Conservation (phyloP, 2,329 filamentous ascomycete genomes). For the Fusarium sp. region DNA sequence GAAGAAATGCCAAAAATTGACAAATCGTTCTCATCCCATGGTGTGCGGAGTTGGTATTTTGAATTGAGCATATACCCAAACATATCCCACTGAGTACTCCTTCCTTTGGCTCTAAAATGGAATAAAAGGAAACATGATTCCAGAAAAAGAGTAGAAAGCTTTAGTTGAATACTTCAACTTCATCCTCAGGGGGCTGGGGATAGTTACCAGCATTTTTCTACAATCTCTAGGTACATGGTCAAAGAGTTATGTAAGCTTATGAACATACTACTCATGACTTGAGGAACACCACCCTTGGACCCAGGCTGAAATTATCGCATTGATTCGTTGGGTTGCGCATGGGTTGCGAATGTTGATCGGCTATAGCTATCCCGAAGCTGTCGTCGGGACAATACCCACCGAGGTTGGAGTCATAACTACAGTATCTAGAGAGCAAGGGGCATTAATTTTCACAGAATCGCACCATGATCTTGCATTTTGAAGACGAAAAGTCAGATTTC, state of each 20-base stretch:
- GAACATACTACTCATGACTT: neutral
- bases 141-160: neutral
- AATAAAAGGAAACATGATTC: neutral
- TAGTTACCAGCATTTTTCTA: neutral
- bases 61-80: too few relatives aligned
- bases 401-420: neutral
- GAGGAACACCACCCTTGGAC: neutral
- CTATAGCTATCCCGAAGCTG: neutral
- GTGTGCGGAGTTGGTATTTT: slow-evolving; percentile 2
- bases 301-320: neutral
- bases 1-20: slow-evolving; percentile 33
- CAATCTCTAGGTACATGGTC: neutral
- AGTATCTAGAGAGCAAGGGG: neutral
- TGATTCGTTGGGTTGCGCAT: neutral
- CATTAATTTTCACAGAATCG: neutral
- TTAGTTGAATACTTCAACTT: neutral
- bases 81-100: neutral
- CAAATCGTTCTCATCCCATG: neutral
- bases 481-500: neutral
- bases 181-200: neutral
- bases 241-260: neutral
- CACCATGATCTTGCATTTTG: neutral
- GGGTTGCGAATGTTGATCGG: neutral
- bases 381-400: neutral
- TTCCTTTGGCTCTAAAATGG: neutral